These are phyloP conservation scores for Triticum aestivum DNA, from an alignment of 176 grass and related monocot genomes.

Conservation along the genomic window DNA sequence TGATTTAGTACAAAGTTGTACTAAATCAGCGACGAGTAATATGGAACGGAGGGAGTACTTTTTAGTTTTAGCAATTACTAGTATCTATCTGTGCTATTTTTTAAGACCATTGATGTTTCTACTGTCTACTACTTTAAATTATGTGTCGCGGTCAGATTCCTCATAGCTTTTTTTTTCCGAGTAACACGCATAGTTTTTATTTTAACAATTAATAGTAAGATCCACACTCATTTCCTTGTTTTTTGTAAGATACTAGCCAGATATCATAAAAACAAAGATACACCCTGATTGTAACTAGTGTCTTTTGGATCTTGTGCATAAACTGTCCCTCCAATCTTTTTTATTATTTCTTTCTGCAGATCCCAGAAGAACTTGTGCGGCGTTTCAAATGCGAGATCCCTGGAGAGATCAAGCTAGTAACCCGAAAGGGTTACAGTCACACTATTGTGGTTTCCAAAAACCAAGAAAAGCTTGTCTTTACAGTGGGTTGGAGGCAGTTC, in stretches of 20 bases:
- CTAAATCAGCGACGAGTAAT: no score
- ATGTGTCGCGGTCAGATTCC: no score
- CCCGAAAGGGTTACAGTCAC: neutral
- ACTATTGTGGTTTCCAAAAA: neutral
- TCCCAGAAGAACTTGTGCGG: neutral
- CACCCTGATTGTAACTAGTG: neutral
- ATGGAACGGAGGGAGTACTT: no score
- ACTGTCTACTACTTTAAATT: no score
- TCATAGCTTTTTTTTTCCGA: no score
- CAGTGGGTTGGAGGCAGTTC: neutral
- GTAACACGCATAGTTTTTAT: no score
- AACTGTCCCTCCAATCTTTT: neutral
- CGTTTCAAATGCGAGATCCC: neutral
- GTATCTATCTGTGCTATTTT: no score
- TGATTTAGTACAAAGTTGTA: no score
- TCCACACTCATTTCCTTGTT: no score
- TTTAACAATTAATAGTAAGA: no score
- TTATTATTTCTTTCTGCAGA: neutral
- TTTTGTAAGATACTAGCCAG: neutral
- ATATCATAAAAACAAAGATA: neutral
- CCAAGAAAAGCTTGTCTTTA: slow-evolving; percentile 4
- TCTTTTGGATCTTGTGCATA: neutral
- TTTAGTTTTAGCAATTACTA: no score
- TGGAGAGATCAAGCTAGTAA: slow-evolving; percentile 7
- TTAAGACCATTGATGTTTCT: no score